Evolutionary conservation across 371 early-diverging fungal genomes (phyloP).

Genomic region (Syncephalastrum contaminatum): DNA sequence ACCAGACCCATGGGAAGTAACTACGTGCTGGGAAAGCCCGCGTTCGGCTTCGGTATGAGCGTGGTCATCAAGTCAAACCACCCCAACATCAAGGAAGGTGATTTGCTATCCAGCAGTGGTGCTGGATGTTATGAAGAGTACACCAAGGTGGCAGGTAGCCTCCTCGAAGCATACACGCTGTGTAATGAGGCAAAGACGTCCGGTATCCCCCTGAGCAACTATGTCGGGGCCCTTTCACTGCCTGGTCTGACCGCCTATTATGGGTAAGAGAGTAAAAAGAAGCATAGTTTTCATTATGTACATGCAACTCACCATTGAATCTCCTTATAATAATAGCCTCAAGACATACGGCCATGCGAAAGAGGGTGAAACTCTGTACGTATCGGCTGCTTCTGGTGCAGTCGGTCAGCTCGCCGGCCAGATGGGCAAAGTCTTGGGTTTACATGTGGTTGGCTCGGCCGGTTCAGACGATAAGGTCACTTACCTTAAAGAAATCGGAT

Average conservation of each 20-base stretch:
- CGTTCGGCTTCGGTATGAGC: conserved; percentile 56
- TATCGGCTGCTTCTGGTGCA: conserved; percentile 59
- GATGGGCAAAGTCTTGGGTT: conserved; percentile 68
- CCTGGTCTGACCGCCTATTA: conserved; percentile 47
- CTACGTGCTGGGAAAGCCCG: conserved; percentile 57
- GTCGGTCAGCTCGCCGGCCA: conserved; percentile 65
- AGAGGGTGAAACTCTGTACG: conserved; percentile 49
- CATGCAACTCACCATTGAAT: neutral
- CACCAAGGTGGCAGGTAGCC: conserved; percentile 22
- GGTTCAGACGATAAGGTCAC: conserved; percentile 79
- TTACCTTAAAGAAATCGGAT: conserved; percentile 61
- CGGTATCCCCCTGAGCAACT: conserved; percentile 43
- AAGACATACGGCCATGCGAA: conserved; percentile 24
- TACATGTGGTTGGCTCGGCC: conserved; percentile 78
- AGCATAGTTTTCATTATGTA: too few species aligned
- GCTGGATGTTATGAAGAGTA: conserved; percentile 48
- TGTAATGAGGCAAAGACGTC: conserved; percentile 33
- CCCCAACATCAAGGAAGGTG: conserved; percentile 53
- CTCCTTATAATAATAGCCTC: too few species aligned
- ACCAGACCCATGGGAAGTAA: conserved; percentile 37
- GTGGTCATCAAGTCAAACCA: conserved; percentile 59
- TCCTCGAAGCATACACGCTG: conserved; percentile 17
- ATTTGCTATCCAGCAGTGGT: conserved; percentile 49
- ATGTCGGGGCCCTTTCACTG: conserved; percentile 55
- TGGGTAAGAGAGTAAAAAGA: conserved; percentile 20